Evolutionary conservation across 306 rosid genomes (phyloP).

Genomic region (Pachyrhizus erosus): DNA sequence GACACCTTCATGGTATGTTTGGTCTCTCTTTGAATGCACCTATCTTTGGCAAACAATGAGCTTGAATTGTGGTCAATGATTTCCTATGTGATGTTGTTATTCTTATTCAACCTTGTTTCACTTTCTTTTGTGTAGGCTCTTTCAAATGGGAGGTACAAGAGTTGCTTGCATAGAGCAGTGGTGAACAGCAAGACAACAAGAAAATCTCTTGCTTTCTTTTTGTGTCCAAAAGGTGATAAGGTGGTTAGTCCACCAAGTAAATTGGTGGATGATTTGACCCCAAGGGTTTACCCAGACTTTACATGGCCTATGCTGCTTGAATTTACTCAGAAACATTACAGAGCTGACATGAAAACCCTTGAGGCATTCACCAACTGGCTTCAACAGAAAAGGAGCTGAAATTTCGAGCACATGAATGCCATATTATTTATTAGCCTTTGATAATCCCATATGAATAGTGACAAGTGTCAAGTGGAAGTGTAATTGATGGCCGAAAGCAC

Average conservation of each 20-base stretch:
- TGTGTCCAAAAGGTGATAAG: conserved; percentile 82
- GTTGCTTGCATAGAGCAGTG: conserved; percentile 97
- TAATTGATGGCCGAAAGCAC: conserved; percentile 17
- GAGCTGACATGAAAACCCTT: conserved; percentile 93
- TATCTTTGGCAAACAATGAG: not conserved
- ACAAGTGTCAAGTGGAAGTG: conserved; percentile 24
- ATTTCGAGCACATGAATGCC: conserved; percentile 33
- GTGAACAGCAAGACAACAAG: conserved; percentile 80
- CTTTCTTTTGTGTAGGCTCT: conserved; percentile 62
- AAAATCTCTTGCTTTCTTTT: conserved; percentile 92
- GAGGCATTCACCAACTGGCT: conserved; percentile 78
- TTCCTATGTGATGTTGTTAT: not conserved
- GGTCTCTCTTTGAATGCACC: conserved; percentile 2
- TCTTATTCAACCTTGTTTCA: not conserved
- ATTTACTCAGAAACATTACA: conserved; percentile 86
- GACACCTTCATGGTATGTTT: conserved; percentile 93
- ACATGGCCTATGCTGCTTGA: conserved; percentile 91
- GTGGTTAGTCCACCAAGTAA: conserved; percentile 83
- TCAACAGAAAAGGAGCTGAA: conserved; percentile 53
- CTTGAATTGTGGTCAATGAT: not conserved
- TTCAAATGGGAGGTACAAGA: conserved; percentile 91
- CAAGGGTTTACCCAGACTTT: conserved; percentile 87
- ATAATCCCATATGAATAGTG: conserved; percentile 37
- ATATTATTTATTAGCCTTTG: conserved; percentile 33
- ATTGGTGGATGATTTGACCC: conserved; percentile 63